Base-by-base conservation (phyloP, 345 rosid species). In the Eucalyptus tenuipes region DNA sequence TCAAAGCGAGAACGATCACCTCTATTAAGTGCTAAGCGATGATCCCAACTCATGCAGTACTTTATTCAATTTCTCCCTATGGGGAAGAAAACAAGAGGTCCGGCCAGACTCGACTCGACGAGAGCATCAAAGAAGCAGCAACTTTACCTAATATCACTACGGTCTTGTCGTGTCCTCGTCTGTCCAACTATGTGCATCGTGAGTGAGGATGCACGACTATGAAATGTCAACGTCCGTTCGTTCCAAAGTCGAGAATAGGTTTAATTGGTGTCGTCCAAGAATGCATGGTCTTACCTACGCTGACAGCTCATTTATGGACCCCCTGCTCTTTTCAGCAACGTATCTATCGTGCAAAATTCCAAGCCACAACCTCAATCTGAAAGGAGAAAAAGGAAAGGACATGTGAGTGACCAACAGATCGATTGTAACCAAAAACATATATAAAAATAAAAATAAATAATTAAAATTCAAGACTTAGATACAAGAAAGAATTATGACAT, bases 1-100 rank as follows among this genome's bases (percentile, higher is more conserved):
- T 52, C 2, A 0, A 0, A 52, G 10, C 1, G 0, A 1, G 0
- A 52, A 52, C 5, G 25, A 8, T 52, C 57, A 0, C 25, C 0
- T 10, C 0, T 52, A 52, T 18, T 52, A 4, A 59, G 68, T 59
- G 7, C 7, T 27, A 11, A 59, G 66, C 7, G 7, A 12, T 11
- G 31, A 27, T 59, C 15, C 68, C 31, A 61, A 61, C 68, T 12
- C 8, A 27, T 59, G 1, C 7, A 1, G 1, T 5, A 27, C 66
- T 27, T 25, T 25, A 59, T 25, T 59, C 29, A 27, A 27, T 59
- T 27, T 61, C 68, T 61, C 14, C 68, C 68, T 5, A 3, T 3
- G 16, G 15, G 68, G 25, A 52, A 55, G 16, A 29, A 61, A 59
- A 27, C n/a, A 27, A 59, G 31, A 61, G 68, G 14, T 59, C 31